Conservation (phyloP, 2,329 filamentous ascomycete genomes). For the Xylariaceae sp. region DNA sequence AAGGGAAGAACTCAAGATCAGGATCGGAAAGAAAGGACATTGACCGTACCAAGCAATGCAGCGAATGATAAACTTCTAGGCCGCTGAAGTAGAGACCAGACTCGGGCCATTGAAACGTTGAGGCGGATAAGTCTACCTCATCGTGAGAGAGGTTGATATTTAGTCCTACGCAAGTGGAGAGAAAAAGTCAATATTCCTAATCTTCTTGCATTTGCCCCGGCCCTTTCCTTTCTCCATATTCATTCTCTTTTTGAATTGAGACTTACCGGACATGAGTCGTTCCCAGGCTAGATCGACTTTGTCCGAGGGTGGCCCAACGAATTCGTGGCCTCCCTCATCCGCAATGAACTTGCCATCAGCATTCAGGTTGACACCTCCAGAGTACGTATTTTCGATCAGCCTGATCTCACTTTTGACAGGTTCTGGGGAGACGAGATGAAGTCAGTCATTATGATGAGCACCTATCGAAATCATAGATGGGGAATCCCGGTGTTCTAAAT, state of each 20-base stretch:
- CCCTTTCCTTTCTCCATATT: too few relatives aligned
- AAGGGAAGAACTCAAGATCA: too few relatives aligned
- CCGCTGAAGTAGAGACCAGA: slow-evolving; percentile 20
- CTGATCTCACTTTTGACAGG: slow-evolving; percentile 10
- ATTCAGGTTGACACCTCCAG: slow-evolving; percentile 11
- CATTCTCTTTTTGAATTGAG: too few relatives aligned
- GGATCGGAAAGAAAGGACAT: too few relatives aligned
- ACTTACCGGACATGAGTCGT: slow-evolving; percentile 2
- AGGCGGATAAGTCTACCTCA: slow-evolving; percentile 1
- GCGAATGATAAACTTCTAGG: slow-evolving; percentile 20
- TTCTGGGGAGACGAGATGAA: neutral
- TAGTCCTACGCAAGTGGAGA: slow-evolving; percentile 1
- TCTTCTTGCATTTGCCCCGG: too few relatives aligned
- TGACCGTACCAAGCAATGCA: slow-evolving; percentile 20
- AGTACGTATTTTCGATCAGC: neutral
- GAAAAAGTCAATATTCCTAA: neutral
- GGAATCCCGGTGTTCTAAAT: too few relatives aligned
- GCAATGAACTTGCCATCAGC: neutral
- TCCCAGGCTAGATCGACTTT: slow-evolving; percentile 15
- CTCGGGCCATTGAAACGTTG: slow-evolving; percentile 18
- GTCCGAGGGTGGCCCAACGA: neutral
- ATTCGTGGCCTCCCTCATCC: slow-evolving; percentile 11
- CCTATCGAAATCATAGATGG: too few relatives aligned
- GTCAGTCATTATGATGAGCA: too few relatives aligned
- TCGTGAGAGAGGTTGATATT: slow-evolving; percentile 9